phyloP scores from a whole-genome alignment of 352 stramenopile genomes.

The Globisporangium paroecandrum region DNA sequence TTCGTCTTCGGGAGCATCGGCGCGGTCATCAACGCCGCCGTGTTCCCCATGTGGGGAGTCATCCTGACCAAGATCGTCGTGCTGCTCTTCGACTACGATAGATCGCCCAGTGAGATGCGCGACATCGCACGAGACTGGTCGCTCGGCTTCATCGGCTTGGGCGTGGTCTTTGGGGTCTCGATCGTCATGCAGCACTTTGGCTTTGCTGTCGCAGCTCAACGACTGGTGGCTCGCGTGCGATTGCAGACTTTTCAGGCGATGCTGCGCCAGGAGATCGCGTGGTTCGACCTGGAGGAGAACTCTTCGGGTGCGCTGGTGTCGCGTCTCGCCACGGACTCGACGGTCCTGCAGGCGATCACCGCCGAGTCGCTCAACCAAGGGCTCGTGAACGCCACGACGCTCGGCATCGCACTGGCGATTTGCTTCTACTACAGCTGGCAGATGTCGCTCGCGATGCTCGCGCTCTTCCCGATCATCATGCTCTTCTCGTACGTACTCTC shows the following conservation, averaged over 20 bases:
- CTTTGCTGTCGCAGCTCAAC: constrained; percentile 48
- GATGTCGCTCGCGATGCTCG: constrained; percentile 47
- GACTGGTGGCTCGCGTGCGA: constrained; percentile 49
- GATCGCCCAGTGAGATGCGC: constrained; percentile 42
- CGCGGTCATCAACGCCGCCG: constrained; percentile 33
- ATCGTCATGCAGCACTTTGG: constrained; percentile 49
- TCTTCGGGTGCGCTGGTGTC: constrained; percentile 56
- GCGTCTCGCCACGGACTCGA: constrained; percentile 66
- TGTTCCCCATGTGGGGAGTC: constrained; percentile 50
- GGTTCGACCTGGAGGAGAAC: constrained; percentile 69
- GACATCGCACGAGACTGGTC: constrained; percentile 32
- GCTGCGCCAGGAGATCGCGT: constrained; percentile 70
- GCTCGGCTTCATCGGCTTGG: constrained; percentile 36
- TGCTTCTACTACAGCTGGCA: constrained; percentile 60
- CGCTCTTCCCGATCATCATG: constrained; percentile 22
- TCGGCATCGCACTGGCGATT: constrained; percentile 40
- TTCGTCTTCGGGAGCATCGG: constrained; percentile 36
- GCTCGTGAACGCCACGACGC: constrained; percentile 57
- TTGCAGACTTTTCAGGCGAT: constrained; percentile 45
- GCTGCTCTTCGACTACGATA: constrained; percentile 42
- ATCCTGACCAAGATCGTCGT: constrained; percentile 52
- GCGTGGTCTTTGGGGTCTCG: constrained; percentile 33
- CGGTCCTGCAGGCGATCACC: constrained; percentile 71
- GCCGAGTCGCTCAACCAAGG: constrained; percentile 59
- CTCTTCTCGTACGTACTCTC: constrained; percentile 41